Conservation (phyloP, 2,329 filamentous ascomycete species). For the Fusarium sp. region DNA sequence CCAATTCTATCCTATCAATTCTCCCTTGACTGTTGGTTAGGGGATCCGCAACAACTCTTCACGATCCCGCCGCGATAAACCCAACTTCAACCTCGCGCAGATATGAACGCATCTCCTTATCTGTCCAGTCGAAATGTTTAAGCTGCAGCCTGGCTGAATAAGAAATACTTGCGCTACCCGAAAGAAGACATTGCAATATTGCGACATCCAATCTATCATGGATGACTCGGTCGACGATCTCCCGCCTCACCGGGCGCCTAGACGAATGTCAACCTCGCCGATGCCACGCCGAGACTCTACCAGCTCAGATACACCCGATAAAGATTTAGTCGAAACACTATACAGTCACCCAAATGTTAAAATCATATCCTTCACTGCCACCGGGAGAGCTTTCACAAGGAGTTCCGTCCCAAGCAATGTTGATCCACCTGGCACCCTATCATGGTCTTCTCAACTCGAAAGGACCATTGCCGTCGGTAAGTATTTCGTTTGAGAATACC, state of each 20-base stretch:
- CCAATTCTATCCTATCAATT: neutral
- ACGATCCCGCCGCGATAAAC: constrained; percentile 13
- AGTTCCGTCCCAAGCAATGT: constrained; percentile 52
- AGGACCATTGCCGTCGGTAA: constrained; percentile 82
- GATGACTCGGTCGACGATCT: constrained; percentile 35
- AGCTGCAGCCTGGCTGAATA: constrained; percentile 28
- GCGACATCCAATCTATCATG: constrained; percentile 32
- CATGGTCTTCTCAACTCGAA: constrained; percentile 82
- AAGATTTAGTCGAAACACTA: constrained; percentile 71
- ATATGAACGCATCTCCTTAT: constrained; percentile 35
- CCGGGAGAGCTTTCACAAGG: constrained; percentile 49
- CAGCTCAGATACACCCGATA: constrained; percentile 42
- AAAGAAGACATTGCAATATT: constrained; percentile 8
- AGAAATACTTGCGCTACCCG: constrained; percentile 26
- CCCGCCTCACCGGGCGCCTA: constrained; percentile 48
- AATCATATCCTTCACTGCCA: constrained; percentile 69
- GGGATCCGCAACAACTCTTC: constrained; percentile 17
- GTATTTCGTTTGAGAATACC: constrained; percentile 35
- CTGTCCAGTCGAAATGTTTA: constrained; percentile 42
- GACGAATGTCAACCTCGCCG: constrained; percentile 57
- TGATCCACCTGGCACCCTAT: constrained; percentile 71
- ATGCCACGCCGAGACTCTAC: constrained; percentile 40
- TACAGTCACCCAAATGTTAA: constrained; percentile 80
- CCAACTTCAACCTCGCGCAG: constrained; percentile 37
- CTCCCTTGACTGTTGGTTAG: constrained; percentile 37